Base-by-base conservation (phyloP, 192 early-diverging fungal genomes). In the Podila clonocystis region DNA sequence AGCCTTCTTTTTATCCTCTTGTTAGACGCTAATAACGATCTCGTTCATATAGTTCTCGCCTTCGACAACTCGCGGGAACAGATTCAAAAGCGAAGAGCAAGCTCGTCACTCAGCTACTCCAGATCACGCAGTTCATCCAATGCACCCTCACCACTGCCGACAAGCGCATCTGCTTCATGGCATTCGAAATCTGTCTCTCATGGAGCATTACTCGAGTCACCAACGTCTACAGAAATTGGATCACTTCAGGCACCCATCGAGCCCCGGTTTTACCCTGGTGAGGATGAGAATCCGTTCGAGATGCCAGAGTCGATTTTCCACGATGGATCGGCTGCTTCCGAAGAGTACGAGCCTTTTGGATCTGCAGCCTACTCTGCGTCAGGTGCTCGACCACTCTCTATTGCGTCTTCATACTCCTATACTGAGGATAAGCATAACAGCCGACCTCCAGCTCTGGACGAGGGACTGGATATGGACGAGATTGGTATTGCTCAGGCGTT, bases 261-360 rank as follows among this genome's bases (percentile, higher is more conserved):
- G 28, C 57, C 77, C 13, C 65, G 77, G 12, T 80, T 61, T 62
- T 80, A 69, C 49, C 75, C 75, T 9, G 75, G 75, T 0, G 70
- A 80, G n/a, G 77, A 80, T 49, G 77, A 80, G 57, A 80, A 80
- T 22, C 77, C 77, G 12, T 80, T 80, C 49, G 77, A 80, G 77
- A 73, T 80, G 22, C 77, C 77, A n/a, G 77, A 73, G 48, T 80
- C 77, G 1, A 73, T 80, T 50, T 80, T 80, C 57, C 75, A 79
- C 24, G 75, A 79, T 28, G 69, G 52, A 49, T 70, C 75, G 24
- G 68, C 52, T 6, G 30, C 50, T 2, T 73, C 76, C 3, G 64
- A 72, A 30, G 71, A 73, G 3, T 71, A 71, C 60, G 75, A 78
- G 17, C 67, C 62, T 31, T 68, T 68, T 58, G 67, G 73, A 20